These are phyloP conservation scores for Candida patagonica DNA, from an alignment of 805 yeast species.

Conservation along the genomic window DNA sequence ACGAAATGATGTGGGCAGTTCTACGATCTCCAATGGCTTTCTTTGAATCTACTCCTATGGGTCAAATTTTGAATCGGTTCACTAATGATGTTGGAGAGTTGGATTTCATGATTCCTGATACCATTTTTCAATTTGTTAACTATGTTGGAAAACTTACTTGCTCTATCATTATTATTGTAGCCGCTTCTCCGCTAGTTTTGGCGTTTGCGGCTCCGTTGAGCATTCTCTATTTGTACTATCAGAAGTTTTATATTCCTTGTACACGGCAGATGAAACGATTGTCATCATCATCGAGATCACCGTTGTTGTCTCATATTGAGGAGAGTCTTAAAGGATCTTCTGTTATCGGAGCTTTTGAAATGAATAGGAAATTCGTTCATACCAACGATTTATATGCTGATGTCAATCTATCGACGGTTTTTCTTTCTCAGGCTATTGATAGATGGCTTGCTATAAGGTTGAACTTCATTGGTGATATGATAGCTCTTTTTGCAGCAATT, in stretches of 20 bases:
- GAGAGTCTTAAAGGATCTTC: slow-evolving; percentile 71
- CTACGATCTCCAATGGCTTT: slow-evolving; percentile 88
- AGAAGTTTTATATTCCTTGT: slow-evolving; percentile 55
- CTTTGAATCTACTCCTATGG: slow-evolving; percentile 92
- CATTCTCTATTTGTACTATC: slow-evolving; percentile 58
- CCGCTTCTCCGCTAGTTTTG: slow-evolving; percentile 80
- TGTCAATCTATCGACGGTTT: slow-evolving; percentile 69
- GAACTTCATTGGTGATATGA: slow-evolving; percentile 73
- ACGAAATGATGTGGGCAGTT: slow-evolving; percentile 61
- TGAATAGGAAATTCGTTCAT: slow-evolving; percentile 49
- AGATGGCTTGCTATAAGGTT: slow-evolving; percentile 93
- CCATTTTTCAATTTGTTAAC: slow-evolving; percentile 28
- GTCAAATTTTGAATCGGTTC: slow-evolving; percentile 82
- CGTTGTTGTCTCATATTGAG: slow-evolving; percentile 73
- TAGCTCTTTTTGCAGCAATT: slow-evolving; percentile 71
- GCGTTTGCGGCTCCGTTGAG: slow-evolving; percentile 64
- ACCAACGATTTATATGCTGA: slow-evolving; percentile 44
- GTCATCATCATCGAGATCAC: slow-evolving; percentile 58
- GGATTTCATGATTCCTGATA: slow-evolving; percentile 51
- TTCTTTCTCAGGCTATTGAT: slow-evolving; percentile 73
- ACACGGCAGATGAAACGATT: slow-evolving; percentile 74
- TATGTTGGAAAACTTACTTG: slow-evolving; percentile 49
- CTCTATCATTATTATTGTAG: slow-evolving; percentile 63
- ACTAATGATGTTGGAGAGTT: slow-evolving; percentile 83
- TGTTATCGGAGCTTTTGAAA: slow-evolving; percentile 69